These are phyloP conservation scores for Maudiozyma bulderi DNA, from an alignment of 805 yeast genomes.

Conservation along the genomic window DNA sequence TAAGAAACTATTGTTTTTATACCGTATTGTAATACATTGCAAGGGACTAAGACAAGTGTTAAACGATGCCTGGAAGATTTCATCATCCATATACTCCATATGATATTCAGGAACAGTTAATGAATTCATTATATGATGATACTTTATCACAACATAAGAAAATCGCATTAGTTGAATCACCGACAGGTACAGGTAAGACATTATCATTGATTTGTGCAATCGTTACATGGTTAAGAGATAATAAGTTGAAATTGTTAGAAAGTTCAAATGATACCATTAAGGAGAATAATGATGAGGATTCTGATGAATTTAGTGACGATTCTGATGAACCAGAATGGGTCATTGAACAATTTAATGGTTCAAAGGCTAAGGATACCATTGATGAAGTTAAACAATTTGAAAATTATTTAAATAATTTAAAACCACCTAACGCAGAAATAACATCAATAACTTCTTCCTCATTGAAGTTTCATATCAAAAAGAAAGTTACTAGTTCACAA, in stretches of 20 bases:
- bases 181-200: slow-evolving; percentile 94
- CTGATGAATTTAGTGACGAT: slow-evolving; percentile 37
- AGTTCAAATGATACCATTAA: not conserved
- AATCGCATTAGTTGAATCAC: slow-evolving; percentile 80
- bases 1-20: no score
- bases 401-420: slow-evolving; percentile 20
- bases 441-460: not conserved
- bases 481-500: not conserved
- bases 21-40: no score
- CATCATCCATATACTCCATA: slow-evolving; percentile 81
- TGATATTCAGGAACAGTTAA: slow-evolving; percentile 63
- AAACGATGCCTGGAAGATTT: slow-evolving; percentile 11
- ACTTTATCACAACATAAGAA: slow-evolving; percentile 42
- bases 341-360: slow-evolving; percentile 30
- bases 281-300: slow-evolving; percentile 21
- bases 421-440: not conserved
- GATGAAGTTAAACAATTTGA: slow-evolving; percentile 29
- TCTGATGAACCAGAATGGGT: slow-evolving; percentile 71
- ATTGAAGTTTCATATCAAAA: no score
- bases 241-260: slow-evolving; percentile 24
- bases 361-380: slow-evolving; percentile 6
- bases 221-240: slow-evolving; percentile 68
- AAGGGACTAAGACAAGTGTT: no score
- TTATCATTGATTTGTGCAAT: slow-evolving; percentile 77
- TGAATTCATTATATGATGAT: slow-evolving; percentile 57